These are phyloP conservation scores for Podospora bellae-mahoneyi DNA, from an alignment of 495 filamentous ascomycete species.

Conservation along the genomic window DNA sequence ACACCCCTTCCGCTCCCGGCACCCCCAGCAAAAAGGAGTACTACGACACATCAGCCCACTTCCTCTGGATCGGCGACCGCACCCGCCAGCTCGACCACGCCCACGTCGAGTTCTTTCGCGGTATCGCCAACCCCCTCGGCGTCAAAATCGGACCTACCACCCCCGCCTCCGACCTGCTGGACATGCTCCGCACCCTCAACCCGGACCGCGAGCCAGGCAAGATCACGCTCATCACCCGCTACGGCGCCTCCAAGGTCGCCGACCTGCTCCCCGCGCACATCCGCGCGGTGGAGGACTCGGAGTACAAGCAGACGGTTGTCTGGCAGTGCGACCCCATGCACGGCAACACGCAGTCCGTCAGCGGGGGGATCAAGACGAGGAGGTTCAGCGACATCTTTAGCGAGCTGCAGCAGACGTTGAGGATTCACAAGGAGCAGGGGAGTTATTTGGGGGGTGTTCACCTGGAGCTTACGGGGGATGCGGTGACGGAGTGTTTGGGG, in stretches of 20 bases:
- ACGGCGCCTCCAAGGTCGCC: constrained; percentile 72
- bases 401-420: constrained; percentile 73
- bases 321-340: constrained; percentile 99
- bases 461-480: constrained; percentile 90
- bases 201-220: constrained; percentile 78
- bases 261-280: constrained; percentile 77
- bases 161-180: constrained; percentile 64
- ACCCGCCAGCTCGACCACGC: constrained; percentile 88
- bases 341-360: constrained; percentile 72
- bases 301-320: constrained; percentile 72
- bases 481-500: constrained; percentile 93
- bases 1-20: constrained; percentile 50
- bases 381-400: constrained; percentile 81
- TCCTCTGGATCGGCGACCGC: constrained; percentile 97
- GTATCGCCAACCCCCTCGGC: constrained; percentile 90
- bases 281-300: constrained; percentile 68
- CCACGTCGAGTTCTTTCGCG: constrained; percentile 96
- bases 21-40: constrained; percentile 46
- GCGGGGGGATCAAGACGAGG: constrained; percentile 78
- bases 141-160: constrained; percentile 94
- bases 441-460: constrained; percentile 92
- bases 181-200: constrained; percentile 79
- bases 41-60: constrained; percentile 92
- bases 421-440: constrained; percentile 76
- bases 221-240: constrained; percentile 92